Evolutionary conservation across 2,329 filamentous ascomycete species (phyloP).

Genomic region (Cryphonectria nitschkei): DNA sequence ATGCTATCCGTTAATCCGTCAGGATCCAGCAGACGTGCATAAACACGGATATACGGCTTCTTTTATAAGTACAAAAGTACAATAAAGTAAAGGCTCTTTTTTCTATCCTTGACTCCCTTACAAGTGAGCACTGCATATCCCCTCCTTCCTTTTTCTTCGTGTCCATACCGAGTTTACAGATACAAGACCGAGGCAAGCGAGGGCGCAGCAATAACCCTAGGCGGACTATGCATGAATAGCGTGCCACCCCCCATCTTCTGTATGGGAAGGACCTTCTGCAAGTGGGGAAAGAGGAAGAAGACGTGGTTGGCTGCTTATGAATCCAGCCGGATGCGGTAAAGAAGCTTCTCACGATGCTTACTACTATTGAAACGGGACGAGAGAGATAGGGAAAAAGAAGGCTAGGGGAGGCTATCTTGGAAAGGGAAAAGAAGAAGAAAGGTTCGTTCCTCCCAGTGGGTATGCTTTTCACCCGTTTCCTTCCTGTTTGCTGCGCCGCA

Average conservation of each 20-base stretch:
- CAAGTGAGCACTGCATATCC: too few relatives aligned
- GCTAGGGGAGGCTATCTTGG: background rate
- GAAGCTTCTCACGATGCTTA: background rate
- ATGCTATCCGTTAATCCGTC: too few relatives aligned
- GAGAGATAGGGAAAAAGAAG: background rate
- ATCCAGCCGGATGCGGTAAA: background rate
- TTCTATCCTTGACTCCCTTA: background rate
- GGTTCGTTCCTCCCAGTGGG: too few relatives aligned
- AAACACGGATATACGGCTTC: background rate
- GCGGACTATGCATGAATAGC: background rate
- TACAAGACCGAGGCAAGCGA: background rate
- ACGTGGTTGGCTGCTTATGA: background rate
- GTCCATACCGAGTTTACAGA: background rate
- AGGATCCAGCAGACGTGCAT: background rate
- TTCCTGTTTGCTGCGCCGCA: background rate
- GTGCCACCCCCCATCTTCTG: too few relatives aligned
- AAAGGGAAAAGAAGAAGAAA: too few relatives aligned
- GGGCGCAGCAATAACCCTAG: too few relatives aligned
- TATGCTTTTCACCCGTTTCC: background rate
- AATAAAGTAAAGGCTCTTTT: background rate
- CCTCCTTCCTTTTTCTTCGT: too few relatives aligned
- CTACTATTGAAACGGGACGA: background rate
- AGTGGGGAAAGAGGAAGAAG: too few relatives aligned
- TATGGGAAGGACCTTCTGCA: too few relatives aligned
- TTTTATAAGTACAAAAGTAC: too few relatives aligned